phyloP scores from a whole-genome alignment of 2,329 filamentous ascomycete genomes.

The Penicillium capsulatum region DNA sequence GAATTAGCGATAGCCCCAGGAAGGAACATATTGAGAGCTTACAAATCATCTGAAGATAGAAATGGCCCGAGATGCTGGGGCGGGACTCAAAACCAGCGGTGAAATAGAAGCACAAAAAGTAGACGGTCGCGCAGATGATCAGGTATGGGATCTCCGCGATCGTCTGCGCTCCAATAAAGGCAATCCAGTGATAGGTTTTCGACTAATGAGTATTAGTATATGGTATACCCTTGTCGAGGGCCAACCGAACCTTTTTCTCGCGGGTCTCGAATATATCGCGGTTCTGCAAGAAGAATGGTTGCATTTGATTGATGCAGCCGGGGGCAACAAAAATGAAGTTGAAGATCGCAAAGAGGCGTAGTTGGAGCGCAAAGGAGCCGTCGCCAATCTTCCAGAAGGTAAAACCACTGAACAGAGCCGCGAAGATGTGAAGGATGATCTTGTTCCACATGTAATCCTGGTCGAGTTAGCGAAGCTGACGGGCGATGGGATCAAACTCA shows the following conservation, averaged over 20 bases:
- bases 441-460: constrained; percentile 47
- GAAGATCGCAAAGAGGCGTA: constrained; percentile 58
- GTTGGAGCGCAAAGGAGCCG: constrained; percentile 50
- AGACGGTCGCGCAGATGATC: constrained; percentile 44
- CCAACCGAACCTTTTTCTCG: constrained; percentile 49
- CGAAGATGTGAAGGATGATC: constrained; percentile 50
- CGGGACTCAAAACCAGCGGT: constrained; percentile 46
- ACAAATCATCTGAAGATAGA: constrained; percentile 42
- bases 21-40: constrained; percentile 4
- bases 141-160: constrained; percentile 48
- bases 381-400: constrained; percentile 58
- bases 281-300: constrained; percentile 56
- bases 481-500: constrained; percentile 9
- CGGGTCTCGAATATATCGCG: constrained; percentile 56
- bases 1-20: too few species aligned
- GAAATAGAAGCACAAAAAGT: constrained; percentile 56
- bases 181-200: constrained; percentile 59
- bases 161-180: constrained; percentile 54
- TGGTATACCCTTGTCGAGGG: background rate
- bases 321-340: constrained; percentile 62
- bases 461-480: background rate
- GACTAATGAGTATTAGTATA: constrained; percentile 28
- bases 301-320: constrained; percentile 56
- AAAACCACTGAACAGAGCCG: constrained; percentile 58
- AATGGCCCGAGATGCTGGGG: constrained; percentile 33